Evolutionary conservation across 1,284 basidiomycete species (phyloP).

Genomic region (Trichosporon inkin): DNA sequence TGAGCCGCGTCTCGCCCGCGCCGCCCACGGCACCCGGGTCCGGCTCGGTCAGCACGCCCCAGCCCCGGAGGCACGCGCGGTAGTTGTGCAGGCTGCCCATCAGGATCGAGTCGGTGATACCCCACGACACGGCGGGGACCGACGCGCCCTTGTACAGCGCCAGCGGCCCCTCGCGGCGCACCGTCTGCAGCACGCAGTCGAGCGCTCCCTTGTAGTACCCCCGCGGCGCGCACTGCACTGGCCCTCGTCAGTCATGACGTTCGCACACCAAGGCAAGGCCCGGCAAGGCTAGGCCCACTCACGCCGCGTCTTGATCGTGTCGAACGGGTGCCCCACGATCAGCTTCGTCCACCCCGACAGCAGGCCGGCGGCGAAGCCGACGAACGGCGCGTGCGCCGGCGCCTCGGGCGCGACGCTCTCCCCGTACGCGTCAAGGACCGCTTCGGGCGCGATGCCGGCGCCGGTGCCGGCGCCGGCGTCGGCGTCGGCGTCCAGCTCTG

Average conservation of each 20-base stretch:
- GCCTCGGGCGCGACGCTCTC: constrained; percentile 17
- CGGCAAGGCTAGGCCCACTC: constrained; percentile 21
- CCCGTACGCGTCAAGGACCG: constrained; percentile 20
- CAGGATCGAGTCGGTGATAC: constrained; percentile 49
- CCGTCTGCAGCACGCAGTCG: constrained; percentile 34
- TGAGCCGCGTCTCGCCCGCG: constrained; percentile 27
- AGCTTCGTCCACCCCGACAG: constrained; percentile 38
- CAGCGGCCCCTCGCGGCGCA: constrained; percentile 34
- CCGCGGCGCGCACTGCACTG: constrained; percentile 47
- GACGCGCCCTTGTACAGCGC: constrained; percentile 51
- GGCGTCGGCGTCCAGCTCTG: constrained; percentile 2
- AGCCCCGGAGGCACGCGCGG: constrained; percentile 34
- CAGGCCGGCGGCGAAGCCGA: constrained; percentile 48
- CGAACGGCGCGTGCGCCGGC: constrained; percentile 37
- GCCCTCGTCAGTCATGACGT: background rate
- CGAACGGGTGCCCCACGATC: constrained; percentile 46
- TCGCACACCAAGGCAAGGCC: background rate
- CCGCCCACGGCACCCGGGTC: constrained; percentile 19
- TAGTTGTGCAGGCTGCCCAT: constrained; percentile 52
- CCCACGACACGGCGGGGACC: constrained; percentile 49
- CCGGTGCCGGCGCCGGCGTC: background rate
- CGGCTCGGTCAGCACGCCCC: constrained; percentile 40
- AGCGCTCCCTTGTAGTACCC: constrained; percentile 46
- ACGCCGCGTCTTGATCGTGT: constrained; percentile 38
- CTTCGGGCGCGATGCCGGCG: constrained; percentile 13